Base-by-base conservation (phyloP, 2,329 filamentous ascomycete genomes). In the Fusarium vanettenii region DNA sequence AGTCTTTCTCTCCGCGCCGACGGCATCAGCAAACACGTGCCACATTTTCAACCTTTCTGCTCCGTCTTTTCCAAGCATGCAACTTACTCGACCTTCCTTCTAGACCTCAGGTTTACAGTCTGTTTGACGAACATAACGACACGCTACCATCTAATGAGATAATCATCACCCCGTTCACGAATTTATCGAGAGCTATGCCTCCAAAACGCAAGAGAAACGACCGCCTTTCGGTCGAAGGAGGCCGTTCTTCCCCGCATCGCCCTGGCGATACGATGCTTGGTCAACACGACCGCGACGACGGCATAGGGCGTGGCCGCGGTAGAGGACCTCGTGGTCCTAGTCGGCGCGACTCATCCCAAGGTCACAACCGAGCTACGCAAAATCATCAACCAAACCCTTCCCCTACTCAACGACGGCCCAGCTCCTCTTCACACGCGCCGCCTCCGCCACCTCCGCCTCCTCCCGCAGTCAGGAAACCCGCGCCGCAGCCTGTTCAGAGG, bases 221-320 rank as follows among this genome's bases (percentile, higher is more conserved):
- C 57, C 85, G 89, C 74, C 82, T 82, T 61, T 83, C 84, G 70
- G 82, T 83, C 71, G 89, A 91, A 67, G 85, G 84, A 66, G 83
- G 83, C 72, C 86, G 91, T 70, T 90, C 90, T 22, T 88, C 91
- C 60, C 91, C 91, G 61, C 90, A 92, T 82, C 89, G 90, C 37
- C 90, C 91, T 56, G 87, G 85, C 62, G 88, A 92, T 76, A 87
- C 87, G 8, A 79, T 82, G 43, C 79, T 91, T 64, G 89, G 84
- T 50, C 89, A 91, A 72, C 89, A 91, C 80, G 90, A 92, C 64
- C 83, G 88, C 82, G 86, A 88, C 73, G 86, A 89, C 78, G 84
- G 84, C 43, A 82, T 84, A 74, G 85, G 85, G 59, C 82, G 85
- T 69, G 84, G 86, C 71, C 86, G 88, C 64, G 84, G 85, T 69